Evolutionary conservation across 768 basidiomycete genomes (phyloP), one percentile per base, ranked within the genome.

Genomic region (Podaxis sp.): DNA sequence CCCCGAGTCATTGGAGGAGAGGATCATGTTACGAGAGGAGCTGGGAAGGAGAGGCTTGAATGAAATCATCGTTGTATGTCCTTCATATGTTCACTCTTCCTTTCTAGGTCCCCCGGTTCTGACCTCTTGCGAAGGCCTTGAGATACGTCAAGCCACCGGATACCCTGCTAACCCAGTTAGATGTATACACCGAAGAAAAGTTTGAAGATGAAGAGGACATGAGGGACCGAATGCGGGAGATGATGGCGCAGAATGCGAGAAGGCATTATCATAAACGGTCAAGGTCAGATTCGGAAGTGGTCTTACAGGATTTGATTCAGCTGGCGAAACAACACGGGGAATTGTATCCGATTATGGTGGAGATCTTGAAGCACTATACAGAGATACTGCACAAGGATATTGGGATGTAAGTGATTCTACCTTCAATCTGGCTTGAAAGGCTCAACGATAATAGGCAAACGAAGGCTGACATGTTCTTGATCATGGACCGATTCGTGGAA

Each of bases 201-300:
- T 90, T 88, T 48, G 93, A 95, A 66, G 94, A 97, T 69, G 90
- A 92, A 69, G 87, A 90, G 68, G 91, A 95, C 53, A 80, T 91
- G 72, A 85, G 86, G 40, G 87, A 94, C 63, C 81, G 85, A 37
- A 77, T 83, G 38, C 78, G 74, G 37, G 67, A 66, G 51, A 50
- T 77, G 16, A 65, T 79, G 50, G 53, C 62, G 16, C 69, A 68
- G 38, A 63, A 65, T 48, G 64, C 63, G 14, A 63, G 62, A 37
- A 71, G 66, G 5, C 27, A 46, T 21, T 7, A 23, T 4, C 76
- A 76, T 38, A 69, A 74, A 48, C 68, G 73, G 14, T 64, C 73
- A 2, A 65, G 67, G 3, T 81, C 82, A 1, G 87, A 87, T 32
- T 81, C 83, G 0, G 84, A 82, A 55, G 68, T 75, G 2, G 79